Evolutionary conservation across 495 filamentous ascomycete genomes (phyloP).

Genomic region (Penicillium nucicola): DNA sequence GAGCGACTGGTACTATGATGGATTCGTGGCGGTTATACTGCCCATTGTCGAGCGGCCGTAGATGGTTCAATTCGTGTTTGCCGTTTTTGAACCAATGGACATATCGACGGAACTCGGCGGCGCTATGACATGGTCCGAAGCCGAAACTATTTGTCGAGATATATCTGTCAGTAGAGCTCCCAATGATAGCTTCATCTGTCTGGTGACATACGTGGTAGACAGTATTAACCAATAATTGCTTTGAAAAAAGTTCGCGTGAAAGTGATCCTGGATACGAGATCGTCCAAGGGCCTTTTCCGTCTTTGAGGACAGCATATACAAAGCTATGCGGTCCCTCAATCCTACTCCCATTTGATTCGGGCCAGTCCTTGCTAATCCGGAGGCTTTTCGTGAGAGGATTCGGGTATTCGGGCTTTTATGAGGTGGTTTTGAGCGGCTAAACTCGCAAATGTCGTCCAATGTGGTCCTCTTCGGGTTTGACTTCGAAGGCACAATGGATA

Average conservation of each 20-base stretch:
- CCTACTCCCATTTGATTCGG: neutral
- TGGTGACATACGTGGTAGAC: constrained; percentile 27
- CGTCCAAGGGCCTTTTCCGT: constrained; percentile 29
- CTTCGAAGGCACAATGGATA: constrained; percentile 33
- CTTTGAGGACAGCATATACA: constrained; percentile 28
- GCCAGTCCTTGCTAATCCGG: neutral
- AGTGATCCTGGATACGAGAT: constrained; percentile 34
- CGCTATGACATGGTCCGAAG: constrained; percentile 43
- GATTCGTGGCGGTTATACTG: constrained; percentile 35
- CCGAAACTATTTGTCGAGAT: constrained; percentile 23
- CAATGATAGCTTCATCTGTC: neutral
- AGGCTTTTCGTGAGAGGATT: neutral
- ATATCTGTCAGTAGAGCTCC: neutral
- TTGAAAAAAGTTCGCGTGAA: constrained; percentile 34
- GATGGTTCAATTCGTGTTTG: constrained; percentile 20
- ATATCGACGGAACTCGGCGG: constrained; percentile 26
- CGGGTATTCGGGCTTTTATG: neutral
- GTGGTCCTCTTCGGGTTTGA: constrained; percentile 16
- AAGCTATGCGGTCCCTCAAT: constrained; percentile 26
- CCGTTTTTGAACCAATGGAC: constrained; percentile 20
- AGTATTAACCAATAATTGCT: constrained; percentile 39
- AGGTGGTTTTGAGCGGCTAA: neutral
- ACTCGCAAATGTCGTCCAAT: neutral
- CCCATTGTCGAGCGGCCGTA: constrained; percentile 19
- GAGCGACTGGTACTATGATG: constrained; percentile 32